Conservation (phyloP, 129 eudicot genomes). For the Erigeron canadensis region DNA sequence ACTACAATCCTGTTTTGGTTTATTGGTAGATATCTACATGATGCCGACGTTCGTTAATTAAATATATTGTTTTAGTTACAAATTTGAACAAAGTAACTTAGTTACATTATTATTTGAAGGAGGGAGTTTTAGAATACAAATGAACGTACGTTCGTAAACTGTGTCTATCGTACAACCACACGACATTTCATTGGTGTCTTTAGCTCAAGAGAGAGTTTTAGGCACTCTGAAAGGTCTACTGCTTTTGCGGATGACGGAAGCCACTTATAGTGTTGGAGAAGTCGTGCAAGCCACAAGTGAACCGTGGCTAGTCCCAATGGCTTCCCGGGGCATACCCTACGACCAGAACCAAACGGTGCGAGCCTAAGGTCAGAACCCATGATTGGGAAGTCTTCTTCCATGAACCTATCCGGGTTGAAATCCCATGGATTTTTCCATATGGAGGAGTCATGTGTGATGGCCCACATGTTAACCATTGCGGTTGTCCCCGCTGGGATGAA, state of each 20-base stretch:
- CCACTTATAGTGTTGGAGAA: conserved; percentile 69
- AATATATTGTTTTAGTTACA: too few relatives aligned
- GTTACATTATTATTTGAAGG: conserved; percentile 18
- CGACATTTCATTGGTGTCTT: conserved; percentile 58
- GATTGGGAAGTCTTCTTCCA: conserved; percentile 55
- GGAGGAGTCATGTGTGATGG: conserved; percentile 75
- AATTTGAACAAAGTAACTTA: background rate
- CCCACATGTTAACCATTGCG: conserved; percentile 98
- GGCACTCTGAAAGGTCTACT: conserved; percentile 78
- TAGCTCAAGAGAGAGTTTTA: conserved; percentile 79
- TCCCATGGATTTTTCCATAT: conserved; percentile 78
- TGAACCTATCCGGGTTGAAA: conserved; percentile 69
- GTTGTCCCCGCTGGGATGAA: conserved; percentile 81
- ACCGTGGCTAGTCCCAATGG: conserved; percentile 66
- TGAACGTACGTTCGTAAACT: too few relatives aligned
- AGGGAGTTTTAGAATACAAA: background rate
- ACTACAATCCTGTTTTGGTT: too few relatives aligned
- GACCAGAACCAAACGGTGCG: conserved; percentile 90
- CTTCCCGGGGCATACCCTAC: conserved; percentile 82
- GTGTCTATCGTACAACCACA: conserved; percentile 29
- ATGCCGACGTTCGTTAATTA: too few relatives aligned
- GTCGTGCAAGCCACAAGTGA: conserved; percentile 69
- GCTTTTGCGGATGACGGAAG: conserved; percentile 37
- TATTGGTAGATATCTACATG: too few relatives aligned
- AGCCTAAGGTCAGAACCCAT: conserved; percentile 86